Base-by-base conservation (phyloP, 1,284 basidiomycete species). In the Rhodotorula sp. region DNA sequence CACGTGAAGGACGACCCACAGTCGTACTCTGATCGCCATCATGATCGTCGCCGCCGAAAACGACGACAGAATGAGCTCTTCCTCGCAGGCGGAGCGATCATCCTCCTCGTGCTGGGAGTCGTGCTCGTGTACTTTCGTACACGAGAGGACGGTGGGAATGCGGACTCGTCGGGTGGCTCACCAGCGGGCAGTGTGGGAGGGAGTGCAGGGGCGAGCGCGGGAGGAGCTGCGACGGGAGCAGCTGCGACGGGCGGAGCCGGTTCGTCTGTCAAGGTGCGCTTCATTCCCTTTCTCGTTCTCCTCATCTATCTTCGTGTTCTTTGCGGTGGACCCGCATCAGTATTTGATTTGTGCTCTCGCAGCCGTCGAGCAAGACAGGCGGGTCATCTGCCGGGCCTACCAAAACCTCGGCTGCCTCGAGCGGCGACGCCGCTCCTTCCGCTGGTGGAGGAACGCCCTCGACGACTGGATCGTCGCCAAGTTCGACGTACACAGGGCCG, bases 401-500 rank as follows among this genome's bases (percentile, higher is more conserved):
- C 2, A 44, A 21, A 32, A 25, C 59, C 17, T 3, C 44, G 10
- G 13, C 39, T 5, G 37, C 27, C 4, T 27, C 57, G 39, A 41
- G n/a, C 5, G 57, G 21, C 4, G 19, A 2, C 44, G 15, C 15
- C 44, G 19, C 44, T 4, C 21, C 44, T 44, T 10, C 15, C 44
- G 7, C 44, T 15, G 50, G 50, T 0, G 50, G 50, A 29, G 50
- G 12, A 13, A 29, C 50, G n/a, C n/a, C 50, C 4, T 15, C 50
- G 1, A 29, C 50, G n/a, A 17, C 12, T 29, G 50, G n/a, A 2
- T 13, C 50, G 17, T 13, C 53, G 21, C 3, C 53, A 21, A 32
- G 19, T 9, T 8, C 53, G 41, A 17, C 51, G 2, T 69, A 72
- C 9, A 22, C 56, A 2, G 68, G 72, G 2, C 72, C 72, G 3